Percentiles rank a stretch among this genome's conserved stretches.
phyloP scores from a whole-genome alignment of 768 basidiomycete species.

The Strobilomyces confusus region DNA sequence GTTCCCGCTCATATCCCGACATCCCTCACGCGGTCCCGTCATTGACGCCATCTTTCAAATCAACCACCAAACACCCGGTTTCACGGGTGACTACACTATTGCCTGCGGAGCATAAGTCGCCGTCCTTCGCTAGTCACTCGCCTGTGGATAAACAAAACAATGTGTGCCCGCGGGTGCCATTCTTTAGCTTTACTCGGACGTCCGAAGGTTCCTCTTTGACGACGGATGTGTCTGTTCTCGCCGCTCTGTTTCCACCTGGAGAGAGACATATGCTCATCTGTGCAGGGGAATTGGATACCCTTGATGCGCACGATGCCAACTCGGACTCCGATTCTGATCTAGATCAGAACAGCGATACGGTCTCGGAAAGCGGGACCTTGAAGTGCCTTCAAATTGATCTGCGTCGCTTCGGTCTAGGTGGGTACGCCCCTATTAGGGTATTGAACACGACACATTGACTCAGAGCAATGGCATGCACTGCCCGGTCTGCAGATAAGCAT shows the following conservation, averaged over 20 bases:
- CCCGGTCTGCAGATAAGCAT: slow-evolving; percentile 53
- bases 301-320: slow-evolving; percentile 37
- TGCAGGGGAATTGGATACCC: slow-evolving; percentile 61
- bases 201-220: slow-evolving; percentile 74
- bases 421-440: slow-evolving; percentile 16
- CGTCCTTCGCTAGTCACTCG: slow-evolving; percentile 5
- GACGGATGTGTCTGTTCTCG: slow-evolving; percentile 62
- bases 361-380: slow-evolving; percentile 39
- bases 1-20: slow-evolving; percentile 44
- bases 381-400: slow-evolving; percentile 77
- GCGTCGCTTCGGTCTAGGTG: slow-evolving; percentile 66
- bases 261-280: slow-evolving; percentile 75
- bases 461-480: slow-evolving; percentile 4
- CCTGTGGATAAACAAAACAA: slow-evolving; percentile 15
- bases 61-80: slow-evolving; percentile 36
- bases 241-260: slow-evolving; percentile 63
- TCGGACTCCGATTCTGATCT: slow-evolving; percentile 36
- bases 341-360: slow-evolving; percentile 33
- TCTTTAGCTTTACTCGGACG: slow-evolving; percentile 78
- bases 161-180: slow-evolving; percentile 43
- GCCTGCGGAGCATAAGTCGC: slow-evolving; percentile 18
- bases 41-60: slow-evolving; percentile 32
- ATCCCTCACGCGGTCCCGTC: slow-evolving; percentile 31
- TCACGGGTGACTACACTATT: slow-evolving; percentile 33
- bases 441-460: neutral